These are phyloP conservation scores for Claviceps purpurea DNA, from an alignment of 2,329 filamentous ascomycete species.

Conservation along the genomic window DNA sequence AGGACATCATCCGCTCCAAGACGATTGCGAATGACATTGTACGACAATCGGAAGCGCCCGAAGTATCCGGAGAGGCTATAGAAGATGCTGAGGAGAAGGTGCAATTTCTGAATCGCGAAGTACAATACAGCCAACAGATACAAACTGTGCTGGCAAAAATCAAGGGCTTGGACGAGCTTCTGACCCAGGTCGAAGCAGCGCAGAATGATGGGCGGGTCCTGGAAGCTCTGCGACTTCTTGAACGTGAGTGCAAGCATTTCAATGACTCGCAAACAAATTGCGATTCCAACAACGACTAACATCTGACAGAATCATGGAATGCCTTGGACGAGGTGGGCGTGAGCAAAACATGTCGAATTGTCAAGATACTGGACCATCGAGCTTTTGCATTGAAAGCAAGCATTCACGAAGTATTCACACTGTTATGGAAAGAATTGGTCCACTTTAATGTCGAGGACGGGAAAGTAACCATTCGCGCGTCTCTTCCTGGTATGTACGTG, in stretches of 20 bases:
- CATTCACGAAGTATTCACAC: conserved; percentile 52
- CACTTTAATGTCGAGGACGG: conserved; percentile 42
- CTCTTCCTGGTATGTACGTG: conserved; percentile 31
- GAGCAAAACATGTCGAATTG: conserved; percentile 46
- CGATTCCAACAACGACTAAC: conserved; percentile 8
- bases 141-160: conserved; percentile 36
- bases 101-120: conserved; percentile 43
- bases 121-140: conserved; percentile 46
- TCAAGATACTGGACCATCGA: conserved; percentile 51
- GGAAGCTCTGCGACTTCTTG: conserved; percentile 43
- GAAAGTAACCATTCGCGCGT: conserved; percentile 42
- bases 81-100: conserved; percentile 40
- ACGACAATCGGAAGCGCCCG: conserved; percentile 55
- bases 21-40: conserved; percentile 71
- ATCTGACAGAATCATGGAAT: conserved; percentile 35
- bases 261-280: not conserved
- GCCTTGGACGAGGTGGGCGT: conserved; percentile 46
- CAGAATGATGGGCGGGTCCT: conserved; percentile 40
- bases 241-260: conserved; percentile 28
- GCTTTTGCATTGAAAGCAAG: conserved; percentile 52
- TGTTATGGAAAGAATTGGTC: conserved; percentile 59
- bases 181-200: conserved; percentile 47
- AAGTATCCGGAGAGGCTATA: conserved; percentile 37
- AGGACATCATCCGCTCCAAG: conserved; percentile 72
- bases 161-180: conserved; percentile 44